Conservation (phyloP, 306 rosid genomes). For the Castanea mollissima region DNA sequence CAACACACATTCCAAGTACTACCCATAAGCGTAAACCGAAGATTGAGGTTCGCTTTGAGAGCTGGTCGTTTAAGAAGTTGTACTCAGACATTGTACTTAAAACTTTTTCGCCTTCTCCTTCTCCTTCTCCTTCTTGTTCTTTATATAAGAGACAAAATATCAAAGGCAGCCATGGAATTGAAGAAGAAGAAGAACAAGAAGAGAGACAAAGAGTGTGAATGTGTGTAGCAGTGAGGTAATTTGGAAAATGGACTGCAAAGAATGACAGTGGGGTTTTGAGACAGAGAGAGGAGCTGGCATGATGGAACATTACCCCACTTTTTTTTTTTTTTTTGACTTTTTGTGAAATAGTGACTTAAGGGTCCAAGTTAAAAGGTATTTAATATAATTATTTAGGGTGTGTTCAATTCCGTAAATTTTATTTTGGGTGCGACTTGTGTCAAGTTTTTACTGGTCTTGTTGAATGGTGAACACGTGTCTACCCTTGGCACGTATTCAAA, state of each 20-base stretch:
- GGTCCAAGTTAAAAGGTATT: too few species aligned
- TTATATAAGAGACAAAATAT: background rate
- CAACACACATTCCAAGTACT: conserved; percentile 60
- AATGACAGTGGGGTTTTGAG: conserved; percentile 18
- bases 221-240: background rate
- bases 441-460: too few species aligned
- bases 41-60: conserved; percentile 51
- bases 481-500: too few species aligned
- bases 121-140: background rate
- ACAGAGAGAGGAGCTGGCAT: conserved; percentile 28
- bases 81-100: conserved; percentile 38
- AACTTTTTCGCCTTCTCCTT: background rate
- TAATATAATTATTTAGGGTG: too few species aligned
- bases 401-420: too few species aligned
- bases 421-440: too few species aligned
- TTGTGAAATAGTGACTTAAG: too few species aligned
- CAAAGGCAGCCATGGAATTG: background rate
- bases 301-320: background rate
- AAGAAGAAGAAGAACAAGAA: background rate
- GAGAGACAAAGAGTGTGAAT: background rate
- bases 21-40: conserved; percentile 62
- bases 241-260: conserved; percentile 14
- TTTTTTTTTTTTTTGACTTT: background rate
- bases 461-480: too few species aligned
- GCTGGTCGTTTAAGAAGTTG: conserved; percentile 54